Conservation (phyloP, 2,329 filamentous ascomycete genomes). For the Calonectria hongkongensis region DNA sequence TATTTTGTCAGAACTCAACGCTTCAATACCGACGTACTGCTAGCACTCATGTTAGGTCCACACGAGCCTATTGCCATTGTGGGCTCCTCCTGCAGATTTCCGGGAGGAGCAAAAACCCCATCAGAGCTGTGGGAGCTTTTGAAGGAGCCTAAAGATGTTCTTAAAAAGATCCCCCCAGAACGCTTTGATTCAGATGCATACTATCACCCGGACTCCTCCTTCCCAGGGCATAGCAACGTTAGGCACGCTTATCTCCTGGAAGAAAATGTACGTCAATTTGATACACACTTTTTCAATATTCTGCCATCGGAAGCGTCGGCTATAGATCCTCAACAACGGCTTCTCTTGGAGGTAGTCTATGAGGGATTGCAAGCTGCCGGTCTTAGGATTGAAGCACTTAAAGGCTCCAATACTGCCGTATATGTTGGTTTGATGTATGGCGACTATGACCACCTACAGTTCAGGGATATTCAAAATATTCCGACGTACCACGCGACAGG, state of each 20-base stretch:
- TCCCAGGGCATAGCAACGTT: constrained; percentile 44
- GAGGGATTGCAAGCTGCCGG: constrained; percentile 51
- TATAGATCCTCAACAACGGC: constrained; percentile 56
- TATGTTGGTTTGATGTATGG: constrained; percentile 10
- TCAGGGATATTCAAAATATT: background rate
- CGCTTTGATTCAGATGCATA: background rate
- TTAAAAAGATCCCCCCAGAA: background rate
- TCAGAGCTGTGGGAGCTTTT: background rate
- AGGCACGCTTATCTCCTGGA: constrained; percentile 55
- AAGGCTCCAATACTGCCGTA: constrained; percentile 9
- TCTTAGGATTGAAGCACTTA: background rate
- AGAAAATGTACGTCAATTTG: constrained; percentile 49
- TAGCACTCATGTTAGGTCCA: background rate
- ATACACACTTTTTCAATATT: constrained; percentile 51
- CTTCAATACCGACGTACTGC: background rate
- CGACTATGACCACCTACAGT: background rate
- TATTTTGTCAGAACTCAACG: no score
- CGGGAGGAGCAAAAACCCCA: background rate
- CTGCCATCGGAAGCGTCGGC: constrained; percentile 46
- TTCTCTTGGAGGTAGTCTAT: constrained; percentile 52
- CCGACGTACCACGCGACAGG: background rate
- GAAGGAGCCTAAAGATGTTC: background rate
- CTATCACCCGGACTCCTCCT: background rate
- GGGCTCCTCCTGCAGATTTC: background rate
- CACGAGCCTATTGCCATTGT: constrained; percentile 50